phyloP scores from a whole-genome alignment of 306 rosid species.

The Cicer pinnatifidum region DNA sequence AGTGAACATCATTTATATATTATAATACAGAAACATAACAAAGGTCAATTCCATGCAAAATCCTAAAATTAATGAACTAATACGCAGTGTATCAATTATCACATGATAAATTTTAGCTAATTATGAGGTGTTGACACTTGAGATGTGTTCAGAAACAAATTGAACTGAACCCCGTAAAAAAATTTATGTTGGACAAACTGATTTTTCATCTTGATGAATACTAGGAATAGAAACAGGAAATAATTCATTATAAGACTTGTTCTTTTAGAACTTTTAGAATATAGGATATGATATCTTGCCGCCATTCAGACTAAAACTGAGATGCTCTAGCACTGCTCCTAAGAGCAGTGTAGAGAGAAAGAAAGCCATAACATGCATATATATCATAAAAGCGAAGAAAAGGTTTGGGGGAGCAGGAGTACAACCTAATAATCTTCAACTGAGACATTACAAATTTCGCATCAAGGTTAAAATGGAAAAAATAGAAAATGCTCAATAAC shows the following conservation, averaged over 20 bases:
- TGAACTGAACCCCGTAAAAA: no score
- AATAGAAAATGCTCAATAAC: background rate
- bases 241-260: background rate
- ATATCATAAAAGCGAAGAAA: background rate
- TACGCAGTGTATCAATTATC: conserved; percentile 12
- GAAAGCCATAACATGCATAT: background rate
- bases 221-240: background rate
- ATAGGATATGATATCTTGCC: background rate
- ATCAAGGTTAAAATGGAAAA: background rate
- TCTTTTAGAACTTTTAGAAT: background rate
- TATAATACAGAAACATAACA: background rate
- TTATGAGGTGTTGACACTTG: conserved; percentile 17
- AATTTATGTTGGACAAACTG: background rate
- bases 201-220: background rate
- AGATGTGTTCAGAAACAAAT: background rate
- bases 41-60: conserved; percentile 12
- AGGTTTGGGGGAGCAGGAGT: background rate
- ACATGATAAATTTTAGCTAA: conserved; percentile 25
- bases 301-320: background rate
- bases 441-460: background rate
- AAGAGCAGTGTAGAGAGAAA: background rate
- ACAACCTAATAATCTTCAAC: background rate
- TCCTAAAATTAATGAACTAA: conserved; percentile 1
- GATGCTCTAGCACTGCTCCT: background rate
- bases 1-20: conserved; percentile 5